A percentile compares a stretch with the other conserved stretches of the same genome.
Conservation (phyloP, 805 yeast species). For the Myxozyma sirexii region DNA sequence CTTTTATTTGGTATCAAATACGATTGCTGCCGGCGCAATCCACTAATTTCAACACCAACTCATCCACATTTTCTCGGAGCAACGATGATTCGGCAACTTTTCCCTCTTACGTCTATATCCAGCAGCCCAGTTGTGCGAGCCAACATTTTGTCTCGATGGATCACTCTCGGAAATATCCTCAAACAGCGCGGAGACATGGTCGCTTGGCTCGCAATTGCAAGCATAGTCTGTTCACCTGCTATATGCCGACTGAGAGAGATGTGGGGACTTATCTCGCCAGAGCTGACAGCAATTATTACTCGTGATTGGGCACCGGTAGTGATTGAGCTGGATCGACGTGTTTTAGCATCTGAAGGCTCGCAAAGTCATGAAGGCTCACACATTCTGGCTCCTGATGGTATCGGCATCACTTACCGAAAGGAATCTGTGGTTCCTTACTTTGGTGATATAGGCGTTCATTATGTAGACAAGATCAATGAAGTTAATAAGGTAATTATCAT, state of each 20-base stretch:
- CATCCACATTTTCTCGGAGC: slow-evolving; percentile 81
- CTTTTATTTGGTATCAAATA: slow-evolving; percentile 58
- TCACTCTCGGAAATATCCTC: slow-evolving; percentile 73
- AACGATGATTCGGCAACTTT: slow-evolving; percentile 67
- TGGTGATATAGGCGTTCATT: slow-evolving; percentile 75
- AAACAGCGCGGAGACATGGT: slow-evolving; percentile 89
- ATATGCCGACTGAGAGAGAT: slow-evolving; percentile 69
- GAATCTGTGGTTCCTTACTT: slow-evolving; percentile 82
- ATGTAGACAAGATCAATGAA: slow-evolving; percentile 38
- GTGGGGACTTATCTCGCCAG: slow-evolving; percentile 72
- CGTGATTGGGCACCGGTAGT: slow-evolving; percentile 93
- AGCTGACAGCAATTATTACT: slow-evolving; percentile 60
- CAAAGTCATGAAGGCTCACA: slow-evolving; percentile 61
- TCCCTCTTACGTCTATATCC: slow-evolving; percentile 43
- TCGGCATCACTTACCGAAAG: slow-evolving; percentile 75
- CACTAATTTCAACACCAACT: slow-evolving; percentile 71
- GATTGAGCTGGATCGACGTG: slow-evolving; percentile 80
- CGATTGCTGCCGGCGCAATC: slow-evolving; percentile 58
- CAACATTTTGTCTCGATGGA: slow-evolving; percentile 75
- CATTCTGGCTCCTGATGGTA: slow-evolving; percentile 83
- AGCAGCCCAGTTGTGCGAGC: slow-evolving; percentile 52
- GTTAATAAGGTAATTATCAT: slow-evolving; percentile 13
- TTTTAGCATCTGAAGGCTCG: slow-evolving; percentile 59
- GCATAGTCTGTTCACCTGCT: slow-evolving; percentile 79
- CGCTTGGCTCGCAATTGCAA: slow-evolving; percentile 89